A percentile compares a stretch with the other conserved stretches of the same genome.
These are phyloP conservation scores for Trichoderma hamatum DNA, from an alignment of 2,329 filamentous ascomycete genomes.

Conservation along the genomic window DNA sequence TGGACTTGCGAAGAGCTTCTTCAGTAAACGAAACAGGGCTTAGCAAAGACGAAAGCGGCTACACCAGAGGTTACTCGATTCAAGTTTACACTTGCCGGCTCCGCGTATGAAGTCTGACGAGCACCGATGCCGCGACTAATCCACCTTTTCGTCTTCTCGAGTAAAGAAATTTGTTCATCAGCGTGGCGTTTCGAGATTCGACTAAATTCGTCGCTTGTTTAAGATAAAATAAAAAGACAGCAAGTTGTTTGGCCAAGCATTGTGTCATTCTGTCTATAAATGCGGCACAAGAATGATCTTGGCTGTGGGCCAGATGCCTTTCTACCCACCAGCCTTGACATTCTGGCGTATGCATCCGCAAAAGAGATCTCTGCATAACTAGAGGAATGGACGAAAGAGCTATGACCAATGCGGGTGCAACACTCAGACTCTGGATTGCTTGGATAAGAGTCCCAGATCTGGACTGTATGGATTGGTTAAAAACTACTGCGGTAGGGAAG, in stretches of 20 bases:
- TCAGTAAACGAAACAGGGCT: slow-evolving; percentile 46
- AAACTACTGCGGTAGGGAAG: not conserved
- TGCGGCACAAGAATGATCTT: not conserved
- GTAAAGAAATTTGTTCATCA: slow-evolving; percentile 37
- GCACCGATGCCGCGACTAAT: not conserved
- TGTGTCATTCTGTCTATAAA: not conserved
- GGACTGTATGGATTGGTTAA: slow-evolving; percentile 4
- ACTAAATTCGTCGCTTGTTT: slow-evolving; percentile 5
- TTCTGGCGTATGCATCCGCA: not conserved
- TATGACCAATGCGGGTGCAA: not conserved
- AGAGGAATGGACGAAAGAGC: not conserved
- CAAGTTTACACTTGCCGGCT: not conserved
- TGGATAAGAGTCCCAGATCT: not conserved
- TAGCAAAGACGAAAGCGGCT: not conserved
- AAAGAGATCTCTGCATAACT: not conserved
- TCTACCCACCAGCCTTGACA: not conserved
- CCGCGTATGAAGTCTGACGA: not conserved
- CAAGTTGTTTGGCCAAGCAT: not conserved
- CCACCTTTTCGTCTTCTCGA: slow-evolving; percentile 3
- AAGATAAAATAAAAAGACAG: not conserved
- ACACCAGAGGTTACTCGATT: not conserved
- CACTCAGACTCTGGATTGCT: not conserved
- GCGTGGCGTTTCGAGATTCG: slow-evolving; percentile 43
- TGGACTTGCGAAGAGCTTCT: slow-evolving; percentile 98
- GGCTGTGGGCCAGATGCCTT: not conserved